Conservation (phyloP, 805 yeast species). For the Candida parachauliodes region DNA sequence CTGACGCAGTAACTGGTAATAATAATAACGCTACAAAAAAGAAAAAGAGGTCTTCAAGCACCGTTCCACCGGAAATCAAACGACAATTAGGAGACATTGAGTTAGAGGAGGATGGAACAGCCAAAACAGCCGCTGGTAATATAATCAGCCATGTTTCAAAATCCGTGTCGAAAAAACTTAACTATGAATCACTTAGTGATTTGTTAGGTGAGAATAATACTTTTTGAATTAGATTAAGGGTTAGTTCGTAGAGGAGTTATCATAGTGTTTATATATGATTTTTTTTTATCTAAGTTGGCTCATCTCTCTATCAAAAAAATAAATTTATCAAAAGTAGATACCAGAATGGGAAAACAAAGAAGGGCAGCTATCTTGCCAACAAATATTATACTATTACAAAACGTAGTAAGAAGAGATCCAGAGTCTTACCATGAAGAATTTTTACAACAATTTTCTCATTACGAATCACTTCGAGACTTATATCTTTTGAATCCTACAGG, state of each 20-base stretch:
- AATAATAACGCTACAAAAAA: constrained; percentile 25
- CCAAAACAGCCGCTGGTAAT: constrained; percentile 68
- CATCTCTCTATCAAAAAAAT: too few relatives aligned
- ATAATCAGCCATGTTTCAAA: constrained; percentile 74
- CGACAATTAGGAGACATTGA: constrained; percentile 36
- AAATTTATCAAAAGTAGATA: too few relatives aligned
- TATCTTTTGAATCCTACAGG: constrained; percentile 67
- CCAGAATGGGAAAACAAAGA: constrained; percentile 73
- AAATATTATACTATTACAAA: constrained; percentile 86
- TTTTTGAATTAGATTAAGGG: too few relatives aligned
- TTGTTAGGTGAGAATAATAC: constrained; percentile 25
- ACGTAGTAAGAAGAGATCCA: constrained; percentile 91
- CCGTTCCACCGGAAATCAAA: constrained; percentile 11
- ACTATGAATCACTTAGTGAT: constrained; percentile 74
- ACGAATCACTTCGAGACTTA: constrained; percentile 85
- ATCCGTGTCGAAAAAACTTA: constrained; percentile 82
- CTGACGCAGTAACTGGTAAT: constrained; percentile 84
- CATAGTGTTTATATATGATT: constrained; percentile 1
- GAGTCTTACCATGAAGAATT: constrained; percentile 93
- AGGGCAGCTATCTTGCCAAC: constrained; percentile 93
- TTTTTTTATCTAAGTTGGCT: background rate
- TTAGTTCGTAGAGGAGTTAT: too few relatives aligned
- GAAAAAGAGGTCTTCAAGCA: constrained; percentile 39
- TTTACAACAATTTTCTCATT: constrained; percentile 86
- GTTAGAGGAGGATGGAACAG: constrained; percentile 39